Conservation (phyloP, 139 green algal species). For the Raphidocelis subcapitata region DNA sequence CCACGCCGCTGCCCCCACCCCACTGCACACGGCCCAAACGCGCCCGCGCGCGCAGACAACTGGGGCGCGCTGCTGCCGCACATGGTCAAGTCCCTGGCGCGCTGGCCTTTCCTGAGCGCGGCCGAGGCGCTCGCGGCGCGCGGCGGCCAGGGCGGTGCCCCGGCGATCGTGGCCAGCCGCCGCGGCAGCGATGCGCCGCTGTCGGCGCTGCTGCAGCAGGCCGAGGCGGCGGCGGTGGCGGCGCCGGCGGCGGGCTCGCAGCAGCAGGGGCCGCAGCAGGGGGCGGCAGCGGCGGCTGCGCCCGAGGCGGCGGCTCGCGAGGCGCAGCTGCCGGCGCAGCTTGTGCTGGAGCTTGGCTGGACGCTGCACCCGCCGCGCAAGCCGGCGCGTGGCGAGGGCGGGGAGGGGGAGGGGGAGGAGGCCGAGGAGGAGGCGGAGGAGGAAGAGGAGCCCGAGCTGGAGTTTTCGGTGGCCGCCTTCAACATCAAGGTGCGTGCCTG, state of each 20-base stretch:
- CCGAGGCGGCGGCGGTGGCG: neutral
- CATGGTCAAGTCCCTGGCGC: conserved; percentile 4
- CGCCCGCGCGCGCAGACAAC: conserved; percentile 12
- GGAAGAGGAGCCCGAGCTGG: no score
- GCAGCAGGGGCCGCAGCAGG: neutral
- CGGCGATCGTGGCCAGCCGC: no score
- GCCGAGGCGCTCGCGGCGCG: neutral
- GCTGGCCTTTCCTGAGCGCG: conserved; percentile 21
- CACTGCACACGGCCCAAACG: no score
- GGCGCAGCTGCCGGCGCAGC: neutral
- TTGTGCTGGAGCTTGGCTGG: conserved; percentile 27
- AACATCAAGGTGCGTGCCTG: no score
- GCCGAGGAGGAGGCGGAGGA: conserved; percentile 1
- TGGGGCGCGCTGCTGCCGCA: conserved; percentile 30
- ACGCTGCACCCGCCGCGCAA: conserved; percentile 4
- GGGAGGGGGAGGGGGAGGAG: conserved; percentile 22
- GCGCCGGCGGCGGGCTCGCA: neutral
- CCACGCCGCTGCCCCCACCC: no score
- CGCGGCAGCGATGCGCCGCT: no score
- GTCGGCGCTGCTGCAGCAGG: no score
- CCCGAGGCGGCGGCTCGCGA: neutral
- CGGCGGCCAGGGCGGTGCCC: neutral
- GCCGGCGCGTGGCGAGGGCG: neutral
- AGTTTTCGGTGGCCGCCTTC: no score
- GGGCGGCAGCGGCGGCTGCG: neutral